A percentile compares a stretch with the other conserved stretches of the same genome.
Evolutionary conservation across 129 eudicot genomes (phyloP).

Genomic region (Sambucus nigra): DNA sequence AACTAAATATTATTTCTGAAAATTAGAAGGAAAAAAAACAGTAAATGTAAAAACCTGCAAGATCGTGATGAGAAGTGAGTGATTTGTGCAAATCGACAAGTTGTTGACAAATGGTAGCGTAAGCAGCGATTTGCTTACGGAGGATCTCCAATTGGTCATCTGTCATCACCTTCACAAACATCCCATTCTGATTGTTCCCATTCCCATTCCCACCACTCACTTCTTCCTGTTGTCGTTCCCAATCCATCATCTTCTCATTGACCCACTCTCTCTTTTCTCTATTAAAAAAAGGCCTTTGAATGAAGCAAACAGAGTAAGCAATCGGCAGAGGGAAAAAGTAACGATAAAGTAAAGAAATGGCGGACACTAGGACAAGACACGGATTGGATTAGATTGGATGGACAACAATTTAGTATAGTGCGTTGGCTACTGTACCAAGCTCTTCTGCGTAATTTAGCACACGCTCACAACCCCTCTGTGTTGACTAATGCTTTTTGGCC

Average conservation of each 20-base stretch:
- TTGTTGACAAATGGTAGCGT: conserved; percentile 86
- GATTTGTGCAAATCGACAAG: conserved; percentile 92
- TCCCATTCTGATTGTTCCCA: conserved; percentile 31
- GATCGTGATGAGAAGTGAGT: conserved; percentile 81
- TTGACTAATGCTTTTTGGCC: too few species aligned
- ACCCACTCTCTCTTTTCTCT: conserved; percentile 3
- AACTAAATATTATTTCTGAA: too few species aligned
- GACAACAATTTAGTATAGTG: neutral
- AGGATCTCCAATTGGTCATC: conserved; percentile 96
- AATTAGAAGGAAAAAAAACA: too few species aligned
- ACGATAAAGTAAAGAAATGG: conserved; percentile 69
- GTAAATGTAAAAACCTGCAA: conserved; percentile 66
- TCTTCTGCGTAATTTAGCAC: neutral
- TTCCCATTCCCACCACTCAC: neutral
- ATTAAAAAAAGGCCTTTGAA: neutral
- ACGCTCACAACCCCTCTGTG: too few species aligned
- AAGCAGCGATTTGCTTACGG: conserved; percentile 87
- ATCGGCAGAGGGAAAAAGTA: conserved; percentile 22
- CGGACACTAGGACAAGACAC: conserved; percentile 42
- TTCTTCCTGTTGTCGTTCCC: conserved; percentile 17
- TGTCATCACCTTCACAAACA: conserved; percentile 96
- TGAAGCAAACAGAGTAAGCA: conserved; percentile 13
- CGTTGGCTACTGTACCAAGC: neutral
- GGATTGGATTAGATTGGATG: conserved; percentile 11
- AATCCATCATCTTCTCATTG: conserved; percentile 1